Evolutionary conservation across 2,329 filamentous ascomycete genomes (phyloP).

Genomic region (Colletotrichum sp.): DNA sequence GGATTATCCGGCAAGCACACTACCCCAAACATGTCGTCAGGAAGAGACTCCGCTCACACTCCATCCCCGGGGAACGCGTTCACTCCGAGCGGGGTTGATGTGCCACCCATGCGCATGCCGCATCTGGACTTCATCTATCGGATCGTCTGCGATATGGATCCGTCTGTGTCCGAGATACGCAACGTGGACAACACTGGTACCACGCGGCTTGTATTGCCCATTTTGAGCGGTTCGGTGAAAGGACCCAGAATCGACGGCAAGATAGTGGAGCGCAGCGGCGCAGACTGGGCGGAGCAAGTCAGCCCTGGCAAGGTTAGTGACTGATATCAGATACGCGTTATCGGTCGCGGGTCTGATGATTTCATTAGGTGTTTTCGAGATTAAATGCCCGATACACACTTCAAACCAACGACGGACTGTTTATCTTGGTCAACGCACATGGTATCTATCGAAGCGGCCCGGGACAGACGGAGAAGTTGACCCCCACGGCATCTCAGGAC

Average conservation of each 20-base stretch:
- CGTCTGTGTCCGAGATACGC: slow-evolving; percentile 13
- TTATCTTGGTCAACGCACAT: slow-evolving; percentile 24
- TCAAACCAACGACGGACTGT: slow-evolving; percentile 23
- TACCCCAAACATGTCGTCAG: not conserved
- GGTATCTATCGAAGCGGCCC: slow-evolving; percentile 16
- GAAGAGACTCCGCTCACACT: not conserved
- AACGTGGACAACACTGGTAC: slow-evolving; percentile 20
- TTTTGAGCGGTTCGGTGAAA: slow-evolving; percentile 21
- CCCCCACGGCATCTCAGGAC: slow-evolving; percentile 19
- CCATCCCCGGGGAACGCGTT: slow-evolving; percentile 21
- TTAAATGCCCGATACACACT: slow-evolving; percentile 26
- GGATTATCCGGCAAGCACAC: not conserved
- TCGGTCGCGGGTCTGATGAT: not conserved
- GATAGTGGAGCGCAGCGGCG: slow-evolving; percentile 26
- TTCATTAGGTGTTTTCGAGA: slow-evolving; percentile 11
- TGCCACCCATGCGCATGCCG: slow-evolving; percentile 24
- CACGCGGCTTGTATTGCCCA: slow-evolving; percentile 25
- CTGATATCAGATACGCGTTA: not conserved
- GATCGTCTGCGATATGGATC: slow-evolving; percentile 26
- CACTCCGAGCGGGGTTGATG: slow-evolving; percentile 13
- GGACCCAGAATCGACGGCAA: slow-evolving; percentile 23
- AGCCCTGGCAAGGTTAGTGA: slow-evolving; percentile 12
- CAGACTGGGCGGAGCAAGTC: slow-evolving; percentile 24
- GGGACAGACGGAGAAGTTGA: not conserved
- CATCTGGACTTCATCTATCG: slow-evolving; percentile 27